These are phyloP conservation scores for Tulasnella sp. DNA, from an alignment of 768 basidiomycete genomes.

Conservation along the genomic window DNA sequence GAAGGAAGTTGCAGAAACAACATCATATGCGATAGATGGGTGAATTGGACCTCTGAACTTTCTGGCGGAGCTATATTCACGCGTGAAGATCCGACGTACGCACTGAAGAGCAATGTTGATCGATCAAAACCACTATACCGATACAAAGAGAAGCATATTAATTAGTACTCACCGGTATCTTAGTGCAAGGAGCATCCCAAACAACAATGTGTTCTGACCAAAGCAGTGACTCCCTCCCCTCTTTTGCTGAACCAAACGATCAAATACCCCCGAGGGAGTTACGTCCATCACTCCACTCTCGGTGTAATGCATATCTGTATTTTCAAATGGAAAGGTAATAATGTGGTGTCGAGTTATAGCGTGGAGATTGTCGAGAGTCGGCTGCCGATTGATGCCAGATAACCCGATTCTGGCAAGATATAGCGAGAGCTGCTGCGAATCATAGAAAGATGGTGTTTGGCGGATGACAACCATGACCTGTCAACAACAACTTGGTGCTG, in stretches of 20 bases:
- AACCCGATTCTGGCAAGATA: neutral
- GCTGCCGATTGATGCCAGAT: neutral
- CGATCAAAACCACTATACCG: too few relatives aligned
- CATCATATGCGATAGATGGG: neutral
- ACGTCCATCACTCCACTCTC: neutral
- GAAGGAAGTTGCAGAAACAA: neutral
- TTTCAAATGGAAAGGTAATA: neutral
- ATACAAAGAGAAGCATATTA: neutral
- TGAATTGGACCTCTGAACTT: neutral
- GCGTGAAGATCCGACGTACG: neutral
- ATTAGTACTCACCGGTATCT: neutral
- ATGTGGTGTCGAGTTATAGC: neutral
- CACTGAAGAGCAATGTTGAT: neutral
- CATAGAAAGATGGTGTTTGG: conserved; percentile 1
- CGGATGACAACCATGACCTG: neutral
- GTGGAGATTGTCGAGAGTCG: neutral
- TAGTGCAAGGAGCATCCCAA: neutral
- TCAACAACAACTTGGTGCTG: too few relatives aligned
- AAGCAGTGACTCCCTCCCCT: neutral
- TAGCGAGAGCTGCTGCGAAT: neutral
- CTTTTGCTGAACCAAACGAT: neutral
- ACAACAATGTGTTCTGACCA: neutral
- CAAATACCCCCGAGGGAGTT: neutral
- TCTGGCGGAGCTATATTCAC: neutral
- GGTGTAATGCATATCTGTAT: conserved; percentile 4